Percentiles rank a stretch among this genome's conserved stretches.
Conservation (phyloP, 257 asterid species). For the Gentiana macrophylla region DNA sequence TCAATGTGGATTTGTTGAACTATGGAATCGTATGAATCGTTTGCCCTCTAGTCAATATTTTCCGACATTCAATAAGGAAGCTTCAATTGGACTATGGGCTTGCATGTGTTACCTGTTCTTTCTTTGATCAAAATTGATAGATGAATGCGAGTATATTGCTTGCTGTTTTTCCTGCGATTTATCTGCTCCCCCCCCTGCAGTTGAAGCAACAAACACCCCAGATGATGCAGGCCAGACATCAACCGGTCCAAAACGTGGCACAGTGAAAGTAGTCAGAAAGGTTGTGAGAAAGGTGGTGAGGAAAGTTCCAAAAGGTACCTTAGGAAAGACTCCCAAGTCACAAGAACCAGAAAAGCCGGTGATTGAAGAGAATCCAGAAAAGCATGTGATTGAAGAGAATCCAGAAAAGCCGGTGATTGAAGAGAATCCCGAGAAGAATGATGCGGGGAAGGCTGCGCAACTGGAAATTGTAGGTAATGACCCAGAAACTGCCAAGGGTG, state of each 20-base stretch:
- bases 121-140: background rate
- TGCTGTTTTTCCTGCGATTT: background rate
- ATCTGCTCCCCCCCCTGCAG: constrained; percentile 12
- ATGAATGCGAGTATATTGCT: no score
- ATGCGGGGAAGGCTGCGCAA: constrained; percentile 1
- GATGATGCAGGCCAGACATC: constrained; percentile 18
- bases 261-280: constrained; percentile 27
- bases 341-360: constrained; percentile 12
- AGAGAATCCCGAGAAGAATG: constrained; percentile 5
- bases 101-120: background rate
- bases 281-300: constrained; percentile 33
- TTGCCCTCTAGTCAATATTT: background rate
- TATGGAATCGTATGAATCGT: background rate
- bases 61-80: no score
- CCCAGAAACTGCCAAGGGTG: constrained; percentile 6
- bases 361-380: constrained; percentile 6
- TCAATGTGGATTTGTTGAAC: background rate
- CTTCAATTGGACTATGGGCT: no score
- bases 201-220: constrained; percentile 16
- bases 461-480: constrained; percentile 1
- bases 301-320: constrained; percentile 22
- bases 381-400: background rate
- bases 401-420: constrained; percentile 10
- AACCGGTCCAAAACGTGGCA: constrained; percentile 22
- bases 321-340: constrained; percentile 13